A percentile compares a stretch with the other conserved stretches of the same genome.
Evolutionary conservation across 2,329 filamentous ascomycete species (phyloP).

Genomic region (Ilyonectria mors-panacis): DNA sequence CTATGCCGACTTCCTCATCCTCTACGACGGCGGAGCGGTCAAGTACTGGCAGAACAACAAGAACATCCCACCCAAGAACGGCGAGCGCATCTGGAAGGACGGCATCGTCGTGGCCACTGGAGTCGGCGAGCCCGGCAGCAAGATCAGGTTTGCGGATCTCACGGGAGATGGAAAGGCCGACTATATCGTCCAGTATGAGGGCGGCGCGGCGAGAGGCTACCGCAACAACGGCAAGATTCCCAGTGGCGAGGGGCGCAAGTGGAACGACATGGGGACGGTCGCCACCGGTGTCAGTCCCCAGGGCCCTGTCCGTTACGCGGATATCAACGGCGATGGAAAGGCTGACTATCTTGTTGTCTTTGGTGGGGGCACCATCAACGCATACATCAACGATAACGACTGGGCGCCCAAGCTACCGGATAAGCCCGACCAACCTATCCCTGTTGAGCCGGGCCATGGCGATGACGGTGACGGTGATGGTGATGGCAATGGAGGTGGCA

Average conservation of each 20-base stretch:
- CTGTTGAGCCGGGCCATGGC: too few species aligned
- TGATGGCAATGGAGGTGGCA: background rate
- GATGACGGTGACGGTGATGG: background rate
- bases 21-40: constrained; percentile 29
- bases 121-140: constrained; percentile 27
- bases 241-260: constrained; percentile 10
- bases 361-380: constrained; percentile 27
- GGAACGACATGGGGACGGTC: constrained; percentile 32
- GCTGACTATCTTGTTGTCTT: constrained; percentile 35
- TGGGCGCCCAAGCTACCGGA: background rate
- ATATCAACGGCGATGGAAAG: constrained; percentile 37
- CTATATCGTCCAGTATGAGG: constrained; percentile 34
- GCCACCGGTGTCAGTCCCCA: constrained; percentile 26
- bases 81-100: constrained; percentile 33
- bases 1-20: constrained; percentile 25
- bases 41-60: constrained; percentile 30
- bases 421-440: too few species aligned
- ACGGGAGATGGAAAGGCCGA: constrained; percentile 31
- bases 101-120: constrained; percentile 16
- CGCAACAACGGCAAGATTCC: constrained; percentile 28
- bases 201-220: constrained; percentile 24
- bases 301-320: constrained; percentile 32
- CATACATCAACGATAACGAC: constrained; percentile 31
- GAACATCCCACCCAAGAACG: constrained; percentile 24
- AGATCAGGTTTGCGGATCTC: constrained; percentile 28